Percentiles rank a stretch among this genome's conserved stretches.
Conservation (phyloP, 2,329 filamentous ascomycete species). For the Colletotrichum horii region DNA sequence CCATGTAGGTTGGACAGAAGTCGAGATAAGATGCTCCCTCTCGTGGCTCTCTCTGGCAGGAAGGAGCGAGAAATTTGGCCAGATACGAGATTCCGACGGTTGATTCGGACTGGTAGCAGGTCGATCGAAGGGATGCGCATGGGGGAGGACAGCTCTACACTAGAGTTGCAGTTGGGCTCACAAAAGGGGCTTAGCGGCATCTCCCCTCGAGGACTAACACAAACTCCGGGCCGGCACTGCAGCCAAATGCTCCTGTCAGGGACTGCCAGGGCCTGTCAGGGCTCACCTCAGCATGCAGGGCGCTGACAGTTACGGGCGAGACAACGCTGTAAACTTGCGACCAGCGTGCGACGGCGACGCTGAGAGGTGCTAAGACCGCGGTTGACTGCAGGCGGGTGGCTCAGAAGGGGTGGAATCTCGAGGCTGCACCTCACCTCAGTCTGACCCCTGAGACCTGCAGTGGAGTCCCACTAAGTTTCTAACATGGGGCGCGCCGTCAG, state of each 20-base stretch:
- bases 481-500: neutral
- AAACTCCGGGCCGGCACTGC: neutral
- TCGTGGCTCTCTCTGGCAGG: conserved; percentile 6
- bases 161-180: neutral
- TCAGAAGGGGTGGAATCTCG: neutral
- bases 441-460: conserved; percentile 11
- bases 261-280: conserved; percentile 4
- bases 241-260: neutral
- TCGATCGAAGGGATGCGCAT: conserved; percentile 18
- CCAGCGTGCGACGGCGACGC: neutral
- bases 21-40: neutral
- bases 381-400: neutral
- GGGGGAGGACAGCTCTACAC: conserved; percentile 19
- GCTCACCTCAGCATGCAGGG: neutral
- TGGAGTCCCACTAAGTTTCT: neutral
- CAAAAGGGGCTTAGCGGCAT: conserved; percentile 20
- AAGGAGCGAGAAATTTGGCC: conserved; percentile 18
- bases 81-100: conserved; percentile 18
- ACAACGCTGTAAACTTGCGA: conserved; percentile 9
- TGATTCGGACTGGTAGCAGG: neutral
- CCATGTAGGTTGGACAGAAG: neutral
- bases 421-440: neutral
- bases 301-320: neutral
- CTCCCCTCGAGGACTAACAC: conserved; percentile 13
- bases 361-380: conserved; percentile 2